These are phyloP conservation scores for Mesotaenium endlicherianum DNA, from an alignment of 139 green algal species.

Conservation along the genomic window DNA sequence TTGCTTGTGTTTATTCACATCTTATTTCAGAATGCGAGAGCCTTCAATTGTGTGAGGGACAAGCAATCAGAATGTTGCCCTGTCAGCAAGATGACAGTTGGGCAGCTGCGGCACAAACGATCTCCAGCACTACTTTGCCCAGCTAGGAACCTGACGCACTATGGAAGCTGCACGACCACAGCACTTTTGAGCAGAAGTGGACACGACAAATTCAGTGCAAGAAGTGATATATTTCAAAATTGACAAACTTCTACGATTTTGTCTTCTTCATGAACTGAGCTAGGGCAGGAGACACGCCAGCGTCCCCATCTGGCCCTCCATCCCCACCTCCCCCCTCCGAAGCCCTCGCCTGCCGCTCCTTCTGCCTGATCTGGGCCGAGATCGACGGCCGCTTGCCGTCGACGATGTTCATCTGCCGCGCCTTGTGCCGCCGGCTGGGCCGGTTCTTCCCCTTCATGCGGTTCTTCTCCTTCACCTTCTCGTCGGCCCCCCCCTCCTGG, in stretches of 20 bases:
- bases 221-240: background rate
- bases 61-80: too few species aligned
- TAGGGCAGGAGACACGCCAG: background rate
- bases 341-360: background rate
- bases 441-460: conserved; percentile 82
- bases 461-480: background rate
- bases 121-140: background rate
- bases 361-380: background rate
- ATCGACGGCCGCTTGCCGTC: conserved; percentile 30
- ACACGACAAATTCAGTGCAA: background rate
- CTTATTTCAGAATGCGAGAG: too few species aligned
- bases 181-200: background rate
- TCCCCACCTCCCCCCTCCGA: background rate
- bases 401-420: conserved; percentile 91
- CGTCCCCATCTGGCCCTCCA: conserved; percentile 1
- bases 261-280: conserved; percentile 13
- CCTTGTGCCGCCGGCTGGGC: conserved; percentile 70
- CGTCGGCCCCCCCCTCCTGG: background rate
- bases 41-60: too few species aligned
- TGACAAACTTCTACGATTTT: background rate
- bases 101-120: too few species aligned
- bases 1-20: too few species aligned
- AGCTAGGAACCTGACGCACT: background rate
- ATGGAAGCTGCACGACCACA: background rate
- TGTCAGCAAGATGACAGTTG: too few species aligned